Evolutionary conservation across 139 green algal species (phyloP), one percentile per base, ranked within the genome.

Genomic region (Asterochloris sp.): DNA sequence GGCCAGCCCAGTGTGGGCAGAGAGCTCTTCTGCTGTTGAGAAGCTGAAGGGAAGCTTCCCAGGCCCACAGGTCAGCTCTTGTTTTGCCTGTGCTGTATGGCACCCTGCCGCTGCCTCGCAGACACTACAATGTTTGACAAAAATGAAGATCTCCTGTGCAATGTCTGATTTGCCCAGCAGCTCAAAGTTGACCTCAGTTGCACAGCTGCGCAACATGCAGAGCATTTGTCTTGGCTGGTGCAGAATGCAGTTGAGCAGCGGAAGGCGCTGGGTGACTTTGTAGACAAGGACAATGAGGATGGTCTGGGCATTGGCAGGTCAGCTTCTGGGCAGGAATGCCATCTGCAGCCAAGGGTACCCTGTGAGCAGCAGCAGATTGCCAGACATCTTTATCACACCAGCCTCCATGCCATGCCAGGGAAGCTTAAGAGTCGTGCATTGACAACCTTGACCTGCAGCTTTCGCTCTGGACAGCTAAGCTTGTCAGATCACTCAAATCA

Each of bases 1-100:
- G 38, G 38, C 38, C 38, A 54, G 38, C 38, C 38, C 38, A 54
- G 38, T 54, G 38, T 54, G 38, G 38, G 38, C 38, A 54, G 76
- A 80, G 60, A 80, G 76, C 76, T 80, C 76, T 27, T 61, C 60
- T 23, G 24, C 76, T 14, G 76, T 80, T 12, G 76, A 80, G 23
- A 16, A 80, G 76, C 60, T 80, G 23, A 80, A 80, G 76, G 23
- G 54, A 28, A 68, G 68, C 60, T 80, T 80, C 60, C 24, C 24
- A 26, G 76, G 76, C 13, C 76, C 76, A 38, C 76, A 80, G 76
- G 76, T 80, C n/a, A 0, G 21, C 10, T 13, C 19, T 12, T 27
- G 0, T 29, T 12, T 6, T 14, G 11, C n/a, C 47, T 54, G 28
- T 14, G n/a, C 27, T 38, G 26, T 16, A 67, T 29, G 21, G 0